Evolutionary conservation across 345 rosid genomes (phyloP), one percentile per base, ranked within the genome.

Genomic region (Erysimum cheiranthoides): DNA sequence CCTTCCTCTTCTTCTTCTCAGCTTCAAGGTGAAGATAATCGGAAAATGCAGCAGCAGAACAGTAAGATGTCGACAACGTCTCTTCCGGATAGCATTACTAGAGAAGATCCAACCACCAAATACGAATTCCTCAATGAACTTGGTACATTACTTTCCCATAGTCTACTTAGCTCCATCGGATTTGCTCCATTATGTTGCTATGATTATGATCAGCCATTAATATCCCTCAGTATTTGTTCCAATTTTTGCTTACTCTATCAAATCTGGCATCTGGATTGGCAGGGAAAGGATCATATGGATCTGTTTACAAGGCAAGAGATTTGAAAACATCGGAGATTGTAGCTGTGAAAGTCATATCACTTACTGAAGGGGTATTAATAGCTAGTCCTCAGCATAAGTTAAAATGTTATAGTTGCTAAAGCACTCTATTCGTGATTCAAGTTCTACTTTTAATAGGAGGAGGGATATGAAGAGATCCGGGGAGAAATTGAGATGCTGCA

Each of bases 401-500:
- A 10, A 17, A 50, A 58, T 76, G 75, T 56, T 18, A 32, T 8
- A 12, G 63, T 25, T 40, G 75, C 6, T 16, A 10, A 32, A 59
- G 70, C 8, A 60, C 9, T 60, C 46, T 10, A 17, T 17, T 8
- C 73, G 73, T 73, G 66, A 25, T 53, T 73, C 10, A 61, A 45
- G 38, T 9, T 61, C 53, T 28, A 42, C 78, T 43, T 38, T 86
- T 68, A 57, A 70, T 77, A 94, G 99, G 99, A 95, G 86, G 99
- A 92, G 78, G 99, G 97, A 0, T 95, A 92, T 73, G 99, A 95
- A 83, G 99, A 95, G 81, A 92, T 95, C 40, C 87, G 99, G 8
- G 98, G 98, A 36, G 99, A 95, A 82, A 95, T 95, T 74, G 99
- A 95, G 91, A 95, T 95, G 99, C 73, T 95, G 86, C 99, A 92